A percentile compares a stretch with the other conserved stretches of the same genome.
phyloP scores from a whole-genome alignment of 305 asterid genomes.

The Plantago lanceolata region DNA sequence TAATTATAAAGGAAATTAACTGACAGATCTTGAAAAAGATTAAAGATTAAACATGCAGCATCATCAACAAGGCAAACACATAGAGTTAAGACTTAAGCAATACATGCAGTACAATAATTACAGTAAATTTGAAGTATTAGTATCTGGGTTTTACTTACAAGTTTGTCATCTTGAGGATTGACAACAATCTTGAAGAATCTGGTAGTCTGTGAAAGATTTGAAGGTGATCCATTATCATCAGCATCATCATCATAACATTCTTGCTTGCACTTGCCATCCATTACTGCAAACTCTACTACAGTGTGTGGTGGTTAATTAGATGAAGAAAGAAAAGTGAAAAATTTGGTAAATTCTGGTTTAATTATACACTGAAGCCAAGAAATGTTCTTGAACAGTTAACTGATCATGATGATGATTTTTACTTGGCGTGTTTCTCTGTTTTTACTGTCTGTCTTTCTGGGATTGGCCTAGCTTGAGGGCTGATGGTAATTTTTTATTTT shows the following conservation, averaged over 20 bases:
- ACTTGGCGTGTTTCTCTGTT: not conserved
- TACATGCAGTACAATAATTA: not conserved
- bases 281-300: no score
- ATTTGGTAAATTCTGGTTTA: no score
- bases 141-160: not conserved
- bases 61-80: no score
- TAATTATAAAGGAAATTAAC: no score
- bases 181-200: constrained; percentile 20
- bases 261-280: not conserved
- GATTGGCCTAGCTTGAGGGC: not conserved
- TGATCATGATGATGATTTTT: not conserved
- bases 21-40: not conserved
- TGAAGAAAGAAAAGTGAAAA: no score
- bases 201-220: not conserved
- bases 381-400: no score
- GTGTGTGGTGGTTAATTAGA: no score
- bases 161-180: constrained; percentile 7
- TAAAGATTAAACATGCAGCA: no score
- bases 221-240: not conserved
- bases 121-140: not conserved
- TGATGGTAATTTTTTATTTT: no score
- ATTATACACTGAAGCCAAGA: no score
- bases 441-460: not conserved
- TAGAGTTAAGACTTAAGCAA: not conserved
- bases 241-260: not conserved